Conservation (phyloP, 2,329 filamentous ascomycete species). For the Monosporascus sp. region DNA sequence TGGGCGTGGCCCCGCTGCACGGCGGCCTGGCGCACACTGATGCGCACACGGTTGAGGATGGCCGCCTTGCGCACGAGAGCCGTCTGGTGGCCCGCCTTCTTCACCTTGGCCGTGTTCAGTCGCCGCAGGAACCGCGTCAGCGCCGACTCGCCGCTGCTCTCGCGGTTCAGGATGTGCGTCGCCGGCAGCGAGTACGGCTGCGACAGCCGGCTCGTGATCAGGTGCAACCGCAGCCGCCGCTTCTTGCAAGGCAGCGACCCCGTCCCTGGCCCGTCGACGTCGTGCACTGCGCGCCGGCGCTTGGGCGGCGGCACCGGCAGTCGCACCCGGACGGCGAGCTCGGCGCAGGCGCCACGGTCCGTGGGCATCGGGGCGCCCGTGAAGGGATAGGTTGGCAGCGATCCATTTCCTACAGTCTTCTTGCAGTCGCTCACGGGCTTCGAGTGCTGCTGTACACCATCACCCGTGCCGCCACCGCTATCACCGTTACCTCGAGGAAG, state of each 20-base stretch:
- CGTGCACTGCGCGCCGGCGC: slow-evolving; percentile 46
- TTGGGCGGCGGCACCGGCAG: slow-evolving; percentile 29
- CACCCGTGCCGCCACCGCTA: neutral
- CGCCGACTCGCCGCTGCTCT: slow-evolving; percentile 40
- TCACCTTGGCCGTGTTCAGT: slow-evolving; percentile 33
- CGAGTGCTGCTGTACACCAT: neutral
- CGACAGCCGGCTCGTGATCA: slow-evolving; percentile 68
- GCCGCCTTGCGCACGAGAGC: slow-evolving; percentile 59
- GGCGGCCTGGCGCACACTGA: slow-evolving; percentile 37
- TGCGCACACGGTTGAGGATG: slow-evolving; percentile 57
- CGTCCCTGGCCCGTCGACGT: slow-evolving; percentile 56
- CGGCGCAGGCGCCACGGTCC: neutral
- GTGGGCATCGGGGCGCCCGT: neutral
- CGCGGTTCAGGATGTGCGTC: slow-evolving; percentile 63
- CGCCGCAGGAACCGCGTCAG: slow-evolving; percentile 42
- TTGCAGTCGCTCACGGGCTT: neutral
- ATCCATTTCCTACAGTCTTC: neutral
- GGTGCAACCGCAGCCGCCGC: slow-evolving; percentile 55
- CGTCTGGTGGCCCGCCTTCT: slow-evolving; percentile 42
- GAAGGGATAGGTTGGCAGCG: neutral
- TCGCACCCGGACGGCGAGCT: slow-evolving; percentile 5
- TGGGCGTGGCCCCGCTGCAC: slow-evolving; percentile 25
- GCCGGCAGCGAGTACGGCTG: slow-evolving; percentile 65
- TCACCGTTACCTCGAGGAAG: neutral
- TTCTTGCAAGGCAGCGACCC: slow-evolving; percentile 57